Evolutionary conservation across 805 yeast species (phyloP), one percentile per base, ranked within the genome.

Genomic region (Candida caryicola): DNA sequence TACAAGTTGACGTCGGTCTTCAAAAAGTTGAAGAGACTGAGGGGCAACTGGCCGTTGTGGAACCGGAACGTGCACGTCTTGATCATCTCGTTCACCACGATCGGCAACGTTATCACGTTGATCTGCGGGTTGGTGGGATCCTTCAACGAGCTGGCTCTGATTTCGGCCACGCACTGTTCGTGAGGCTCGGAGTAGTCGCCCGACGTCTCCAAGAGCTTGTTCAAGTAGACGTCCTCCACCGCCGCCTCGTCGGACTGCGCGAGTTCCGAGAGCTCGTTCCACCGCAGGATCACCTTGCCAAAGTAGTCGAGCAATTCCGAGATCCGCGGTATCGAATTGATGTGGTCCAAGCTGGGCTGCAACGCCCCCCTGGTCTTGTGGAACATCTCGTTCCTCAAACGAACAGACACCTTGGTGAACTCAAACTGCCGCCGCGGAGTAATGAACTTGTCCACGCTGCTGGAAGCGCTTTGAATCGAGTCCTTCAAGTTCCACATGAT

Each of bases 21-120:
- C 19, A 64, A 49, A 29, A 47, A 27, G 43, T 69, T 64, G 52
- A 65, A 69, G 28, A 68, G 37, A 2, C 66, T 50, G 32, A 65
- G 44, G 1, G 70, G 62, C 43, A 65, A 48, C 31, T 57, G 59
- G 1, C 72, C 73, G 39, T 66, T 67, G 32, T 57, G 45, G 39
- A 54, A 54, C 39, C 57, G 54, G 31, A 49, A 49, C 19, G 51
- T 43, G 12, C 57, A 40, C 4, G 46, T 42, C 25, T 59, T 49
- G 13, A 69, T 37, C 27, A 60, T 45, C 15, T 54, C 49, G 45
- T 69, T 69, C 50, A 67, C 57, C 3, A 69, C 34, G 13, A 58
- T 45, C 1, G 74, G 72, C 36, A 66, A 45, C 0, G 73, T 64
- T 23, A 58, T 48, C 9, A 49, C 59, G 34, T 66, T 66, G 29